Evolutionary conservation across 2,329 filamentous ascomycete genomes (phyloP).

Genomic region (Pyrenophora teres): DNA sequence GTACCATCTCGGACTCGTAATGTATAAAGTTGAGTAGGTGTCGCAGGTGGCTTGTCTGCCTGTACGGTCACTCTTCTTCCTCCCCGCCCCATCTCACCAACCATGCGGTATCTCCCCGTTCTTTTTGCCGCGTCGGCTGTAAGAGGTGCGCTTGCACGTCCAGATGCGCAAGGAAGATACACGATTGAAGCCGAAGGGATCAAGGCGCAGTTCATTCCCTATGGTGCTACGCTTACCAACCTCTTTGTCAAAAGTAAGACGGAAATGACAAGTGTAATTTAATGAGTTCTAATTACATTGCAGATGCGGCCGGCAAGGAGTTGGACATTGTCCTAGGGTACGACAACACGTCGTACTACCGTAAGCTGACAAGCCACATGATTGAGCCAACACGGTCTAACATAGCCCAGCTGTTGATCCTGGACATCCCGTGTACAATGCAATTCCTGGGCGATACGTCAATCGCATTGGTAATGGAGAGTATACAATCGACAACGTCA

Average conservation of each 20-base stretch:
- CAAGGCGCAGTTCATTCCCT: slow-evolving; percentile 43
- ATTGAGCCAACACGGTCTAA: slow-evolving; percentile 10
- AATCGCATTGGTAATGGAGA: slow-evolving; percentile 43
- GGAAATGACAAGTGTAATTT: neutral
- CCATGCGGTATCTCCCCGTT: slow-evolving; percentile 30
- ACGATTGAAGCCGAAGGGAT: slow-evolving; percentile 40
- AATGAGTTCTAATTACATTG: slow-evolving; percentile 9
- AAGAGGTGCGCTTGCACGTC: slow-evolving; percentile 12
- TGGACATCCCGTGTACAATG: slow-evolving; percentile 44
- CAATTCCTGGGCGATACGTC: slow-evolving; percentile 40
- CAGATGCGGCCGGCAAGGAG: slow-evolving; percentile 38
- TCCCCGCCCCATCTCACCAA: neutral
- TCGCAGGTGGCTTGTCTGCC: slow-evolving; percentile 3
- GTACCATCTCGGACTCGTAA: neutral
- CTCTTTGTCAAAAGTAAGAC: slow-evolving; percentile 38
- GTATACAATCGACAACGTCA: slow-evolving; percentile 36
- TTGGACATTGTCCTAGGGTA: slow-evolving; percentile 43
- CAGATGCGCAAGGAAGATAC: slow-evolving; percentile 35
- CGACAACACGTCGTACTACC: slow-evolving; percentile 42
- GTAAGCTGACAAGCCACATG: slow-evolving; percentile 24
- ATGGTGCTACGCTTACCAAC: slow-evolving; percentile 42
- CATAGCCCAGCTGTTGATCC: slow-evolving; percentile 37
- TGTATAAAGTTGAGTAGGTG: slow-evolving; percentile 15
- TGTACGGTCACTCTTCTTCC: slow-evolving; percentile 6
- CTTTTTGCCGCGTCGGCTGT: slow-evolving; percentile 25